Evolutionary conservation across 352 stramenopile genomes (phyloP).

Genomic region (Pythium monospermum): DNA sequence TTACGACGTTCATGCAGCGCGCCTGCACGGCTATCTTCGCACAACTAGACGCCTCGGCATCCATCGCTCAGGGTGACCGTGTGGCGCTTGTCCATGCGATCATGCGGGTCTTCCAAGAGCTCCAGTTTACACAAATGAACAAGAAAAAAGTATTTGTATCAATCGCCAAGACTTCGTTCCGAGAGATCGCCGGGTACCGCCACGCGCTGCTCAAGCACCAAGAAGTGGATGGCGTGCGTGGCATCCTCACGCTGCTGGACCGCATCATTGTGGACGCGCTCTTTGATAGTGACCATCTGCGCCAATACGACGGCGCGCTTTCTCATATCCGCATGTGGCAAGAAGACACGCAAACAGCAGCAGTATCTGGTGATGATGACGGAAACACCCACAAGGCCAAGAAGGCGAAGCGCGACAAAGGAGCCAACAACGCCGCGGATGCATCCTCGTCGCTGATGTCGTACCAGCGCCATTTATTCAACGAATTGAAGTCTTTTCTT

Average conservation of each 20-base stretch:
- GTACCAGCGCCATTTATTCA: conserved; percentile 78
- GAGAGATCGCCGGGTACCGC: conserved; percentile 51
- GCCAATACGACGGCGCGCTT: conserved; percentile 62
- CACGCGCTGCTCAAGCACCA: conserved; percentile 29
- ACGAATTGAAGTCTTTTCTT: conserved; percentile 58
- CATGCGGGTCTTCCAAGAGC: conserved; percentile 66
- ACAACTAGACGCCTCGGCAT: conserved; percentile 1
- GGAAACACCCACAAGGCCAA: conserved; percentile 18
- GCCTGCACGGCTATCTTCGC: conserved; percentile 28
- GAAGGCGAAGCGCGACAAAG: conserved; percentile 25
- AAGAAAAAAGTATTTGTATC: conserved; percentile 86
- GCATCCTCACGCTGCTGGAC: conserved; percentile 61
- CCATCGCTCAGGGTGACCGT: conserved; percentile 17
- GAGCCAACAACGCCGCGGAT: conserved; percentile 6
- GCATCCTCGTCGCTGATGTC: conserved; percentile 45
- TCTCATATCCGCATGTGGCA: conserved; percentile 33
- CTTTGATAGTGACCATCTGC: conserved; percentile 74
- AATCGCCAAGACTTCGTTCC: conserved; percentile 73
- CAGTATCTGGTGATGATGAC: no score
- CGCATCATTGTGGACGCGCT: conserved; percentile 61
- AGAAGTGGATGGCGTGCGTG: neutral
- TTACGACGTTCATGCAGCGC: conserved; percentile 59
- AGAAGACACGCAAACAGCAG: no score
- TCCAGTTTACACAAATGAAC: conserved; percentile 82
- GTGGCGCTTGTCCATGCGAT: conserved; percentile 44